phyloP scores from a whole-genome alignment of 225 moss, liverwort and hornwort species.

The Bryoerythrophyllum caledonicum region DNA sequence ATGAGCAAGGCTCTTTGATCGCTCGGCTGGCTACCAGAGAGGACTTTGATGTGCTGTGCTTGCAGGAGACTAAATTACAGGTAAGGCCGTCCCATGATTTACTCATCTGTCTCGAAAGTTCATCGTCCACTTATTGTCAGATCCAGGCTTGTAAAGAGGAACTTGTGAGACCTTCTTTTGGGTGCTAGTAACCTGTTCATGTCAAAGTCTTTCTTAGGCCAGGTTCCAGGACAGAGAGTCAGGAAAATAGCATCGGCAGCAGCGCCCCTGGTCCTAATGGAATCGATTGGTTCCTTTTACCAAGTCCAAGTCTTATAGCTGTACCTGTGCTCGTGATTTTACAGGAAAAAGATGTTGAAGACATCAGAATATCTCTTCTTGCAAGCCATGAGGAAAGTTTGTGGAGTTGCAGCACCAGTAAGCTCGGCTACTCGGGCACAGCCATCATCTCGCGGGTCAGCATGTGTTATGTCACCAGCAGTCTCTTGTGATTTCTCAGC shows the following conservation, averaged over 20 bases:
- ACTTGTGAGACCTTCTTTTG: background rate
- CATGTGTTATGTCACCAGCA: background rate
- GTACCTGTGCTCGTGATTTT: conserved; percentile 15
- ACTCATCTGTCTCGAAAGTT: background rate
- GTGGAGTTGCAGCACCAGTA: conserved; percentile 95
- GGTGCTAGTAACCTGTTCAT: background rate
- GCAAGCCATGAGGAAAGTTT: conserved; percentile 55
- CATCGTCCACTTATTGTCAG: background rate
- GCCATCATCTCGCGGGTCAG: conserved; percentile 86
- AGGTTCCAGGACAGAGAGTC: background rate
- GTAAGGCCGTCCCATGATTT: conserved; percentile 26
- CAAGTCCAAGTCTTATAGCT: conserved; percentile 1
- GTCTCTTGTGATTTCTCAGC: background rate
- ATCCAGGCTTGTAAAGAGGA: background rate
- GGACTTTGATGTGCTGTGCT: conserved; percentile 64
- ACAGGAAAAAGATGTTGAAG: conserved; percentile 85
- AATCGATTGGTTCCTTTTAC: background rate
- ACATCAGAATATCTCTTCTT: conserved; percentile 51
- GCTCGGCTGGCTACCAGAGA: conserved; percentile 61
- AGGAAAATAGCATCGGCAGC: background rate
- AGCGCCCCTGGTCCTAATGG: background rate
- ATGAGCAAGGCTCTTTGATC: conserved; percentile 63
- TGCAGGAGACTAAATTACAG: conserved; percentile 95
- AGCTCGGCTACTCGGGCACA: conserved; percentile 93
- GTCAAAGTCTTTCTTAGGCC: background rate